Conservation (phyloP, 2,329 filamentous ascomycete genomes). For the Sclerotinia glacialis region DNA sequence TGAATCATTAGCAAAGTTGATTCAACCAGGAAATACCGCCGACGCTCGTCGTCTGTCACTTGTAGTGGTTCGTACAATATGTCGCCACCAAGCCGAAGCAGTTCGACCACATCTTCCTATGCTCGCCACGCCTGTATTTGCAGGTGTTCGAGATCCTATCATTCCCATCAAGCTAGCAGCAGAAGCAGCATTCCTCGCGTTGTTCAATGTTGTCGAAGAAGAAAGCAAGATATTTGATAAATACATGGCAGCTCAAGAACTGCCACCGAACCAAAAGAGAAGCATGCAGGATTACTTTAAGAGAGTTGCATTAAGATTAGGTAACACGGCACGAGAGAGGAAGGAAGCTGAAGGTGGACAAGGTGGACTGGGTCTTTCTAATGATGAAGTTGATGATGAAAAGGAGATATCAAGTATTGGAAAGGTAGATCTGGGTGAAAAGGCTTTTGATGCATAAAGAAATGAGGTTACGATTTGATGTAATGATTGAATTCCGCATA, state of each 20-base stretch:
- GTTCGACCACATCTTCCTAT: constrained; percentile 76
- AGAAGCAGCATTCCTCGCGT: constrained; percentile 86
- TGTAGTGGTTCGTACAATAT: constrained; percentile 82
- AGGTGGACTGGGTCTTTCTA: constrained; percentile 79
- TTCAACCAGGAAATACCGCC: constrained; percentile 72
- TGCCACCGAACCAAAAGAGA: constrained; percentile 72
- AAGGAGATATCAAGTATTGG: constrained; percentile 95
- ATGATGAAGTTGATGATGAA: constrained; percentile 92
- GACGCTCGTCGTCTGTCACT: constrained; percentile 84
- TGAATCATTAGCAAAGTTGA: constrained; percentile 69
- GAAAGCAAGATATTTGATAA: constrained; percentile 86
- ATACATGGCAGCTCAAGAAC: constrained; percentile 70
- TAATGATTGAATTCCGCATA: constrained; percentile 6
- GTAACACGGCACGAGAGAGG: constrained; percentile 82
- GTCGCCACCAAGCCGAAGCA: constrained; percentile 74
- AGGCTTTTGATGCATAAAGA: constrained; percentile 37
- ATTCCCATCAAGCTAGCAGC: constrained; percentile 95
- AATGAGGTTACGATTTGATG: background rate
- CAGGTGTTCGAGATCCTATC: constrained; percentile 82
- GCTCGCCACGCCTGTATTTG: constrained; percentile 82
- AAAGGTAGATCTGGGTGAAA: constrained; percentile 75
- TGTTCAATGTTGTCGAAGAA: constrained; percentile 87
- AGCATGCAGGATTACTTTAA: constrained; percentile 98
- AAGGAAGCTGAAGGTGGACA: constrained; percentile 87
- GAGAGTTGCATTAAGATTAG: constrained; percentile 79